A percentile compares a stretch with the other conserved stretches of the same genome.
Evolutionary conservation across 805 yeast genomes (phyloP).

Genomic region (Barnettozyma sucrosica): DNA sequence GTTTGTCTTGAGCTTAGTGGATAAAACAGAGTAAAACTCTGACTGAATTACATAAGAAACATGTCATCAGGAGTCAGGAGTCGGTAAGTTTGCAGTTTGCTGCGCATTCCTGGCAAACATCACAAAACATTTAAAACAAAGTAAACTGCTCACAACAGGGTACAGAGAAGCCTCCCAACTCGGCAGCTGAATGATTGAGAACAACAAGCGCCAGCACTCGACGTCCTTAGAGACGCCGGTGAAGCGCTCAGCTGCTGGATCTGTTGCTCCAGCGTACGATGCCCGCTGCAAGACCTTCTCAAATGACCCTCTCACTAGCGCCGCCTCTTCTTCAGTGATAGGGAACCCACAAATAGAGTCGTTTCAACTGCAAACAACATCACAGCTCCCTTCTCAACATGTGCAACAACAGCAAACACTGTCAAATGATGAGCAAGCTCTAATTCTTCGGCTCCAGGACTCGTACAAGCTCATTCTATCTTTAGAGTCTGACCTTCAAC

Average conservation of each 20-base stretch:
- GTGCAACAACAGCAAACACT: slow-evolving; percentile 11
- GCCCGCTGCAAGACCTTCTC: slow-evolving; percentile 11
- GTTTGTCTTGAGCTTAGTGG: no score
- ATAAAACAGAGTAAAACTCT: no score
- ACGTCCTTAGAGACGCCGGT: slow-evolving; percentile 9
- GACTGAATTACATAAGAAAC: neutral
- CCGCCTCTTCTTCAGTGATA: neutral
- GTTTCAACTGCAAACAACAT: slow-evolving; percentile 4
- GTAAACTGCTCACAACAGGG: neutral
- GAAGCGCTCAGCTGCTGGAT: slow-evolving; percentile 7
- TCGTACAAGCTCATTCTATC: slow-evolving; percentile 66
- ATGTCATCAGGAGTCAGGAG: neutral
- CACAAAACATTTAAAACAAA: neutral
- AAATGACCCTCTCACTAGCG: slow-evolving; percentile 1
- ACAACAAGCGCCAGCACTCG: slow-evolving; percentile 13
- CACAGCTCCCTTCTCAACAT: neutral
- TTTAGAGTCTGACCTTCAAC: slow-evolving; percentile 63
- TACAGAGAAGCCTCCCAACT: neutral
- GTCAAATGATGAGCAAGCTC: slow-evolving; percentile 55
- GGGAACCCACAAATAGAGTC: neutral
- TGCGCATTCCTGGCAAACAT: neutral
- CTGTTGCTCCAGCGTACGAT: neutral
- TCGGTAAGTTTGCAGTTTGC: no score
- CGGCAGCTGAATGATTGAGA: slow-evolving; percentile 6
- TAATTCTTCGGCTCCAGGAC: slow-evolving; percentile 67